Percentiles rank a stretch among this genome's conserved stretches.
These are phyloP conservation scores for Falciphora oryzae DNA, from an alignment of 2,329 filamentous ascomycete species.

Conservation along the genomic window DNA sequence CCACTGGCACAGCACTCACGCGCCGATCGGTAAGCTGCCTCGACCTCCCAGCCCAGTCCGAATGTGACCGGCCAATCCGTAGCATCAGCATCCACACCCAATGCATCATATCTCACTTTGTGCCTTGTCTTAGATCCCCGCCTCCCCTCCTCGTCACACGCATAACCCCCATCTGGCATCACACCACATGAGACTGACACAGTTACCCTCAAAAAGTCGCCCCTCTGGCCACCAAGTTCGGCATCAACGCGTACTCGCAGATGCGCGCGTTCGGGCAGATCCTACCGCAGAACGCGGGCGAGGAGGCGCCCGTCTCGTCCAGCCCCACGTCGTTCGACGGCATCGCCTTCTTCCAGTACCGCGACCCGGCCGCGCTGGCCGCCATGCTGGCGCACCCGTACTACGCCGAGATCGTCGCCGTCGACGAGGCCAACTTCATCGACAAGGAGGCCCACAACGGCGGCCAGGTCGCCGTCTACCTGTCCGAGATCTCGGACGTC, in stretches of 20 bases:
- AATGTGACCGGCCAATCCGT: too few relatives aligned
- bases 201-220: background rate
- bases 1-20: background rate
- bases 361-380: background rate
- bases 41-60: too few relatives aligned
- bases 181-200: background rate
- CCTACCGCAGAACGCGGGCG: slow-evolving; percentile 1
- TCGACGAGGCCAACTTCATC: too few relatives aligned
- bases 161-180: too few relatives aligned
- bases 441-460: too few relatives aligned
- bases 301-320: slow-evolving; percentile 1
- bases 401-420: slow-evolving; percentile 2
- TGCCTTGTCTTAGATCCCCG: too few relatives aligned
- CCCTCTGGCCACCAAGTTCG: slow-evolving; percentile 6
- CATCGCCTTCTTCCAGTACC: background rate
- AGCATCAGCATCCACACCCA: too few relatives aligned
- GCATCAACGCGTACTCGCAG: background rate
- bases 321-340: background rate
- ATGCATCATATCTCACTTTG: too few relatives aligned
- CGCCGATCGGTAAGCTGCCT: background rate
- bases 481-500: too few relatives aligned
- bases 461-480: too few relatives aligned
- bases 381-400: slow-evolving; percentile 3
- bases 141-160: too few relatives aligned
- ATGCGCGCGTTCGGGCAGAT: slow-evolving; percentile 5